Evolutionary conservation across 164 flowering plant species (phyloP).

Genomic region (Stephania yunnanensis): DNA sequence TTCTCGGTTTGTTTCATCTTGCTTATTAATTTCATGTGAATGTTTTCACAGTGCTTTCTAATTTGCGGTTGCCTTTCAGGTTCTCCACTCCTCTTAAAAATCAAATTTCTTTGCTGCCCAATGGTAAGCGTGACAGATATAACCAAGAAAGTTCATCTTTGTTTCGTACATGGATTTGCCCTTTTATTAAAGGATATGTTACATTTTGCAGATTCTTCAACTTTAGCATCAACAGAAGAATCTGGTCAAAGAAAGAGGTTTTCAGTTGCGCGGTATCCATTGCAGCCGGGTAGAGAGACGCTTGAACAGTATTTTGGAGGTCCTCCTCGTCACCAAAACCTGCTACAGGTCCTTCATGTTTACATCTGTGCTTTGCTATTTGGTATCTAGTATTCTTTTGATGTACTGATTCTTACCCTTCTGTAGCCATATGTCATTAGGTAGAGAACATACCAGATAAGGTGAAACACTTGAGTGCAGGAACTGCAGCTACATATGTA

Average conservation of each 20-base stretch:
- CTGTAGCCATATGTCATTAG: conserved; percentile 24
- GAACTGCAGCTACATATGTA: conserved; percentile 47
- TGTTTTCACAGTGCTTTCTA: conserved; percentile 2
- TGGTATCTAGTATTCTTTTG: conserved; percentile 7
- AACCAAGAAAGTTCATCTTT: neutral
- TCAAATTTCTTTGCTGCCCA: conserved; percentile 20
- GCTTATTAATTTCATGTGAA: neutral
- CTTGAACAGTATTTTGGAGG: conserved; percentile 58
- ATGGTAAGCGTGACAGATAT: conserved; percentile 37
- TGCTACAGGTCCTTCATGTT: conserved; percentile 31
- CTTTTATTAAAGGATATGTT: conserved; percentile 15
- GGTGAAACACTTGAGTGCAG: conserved; percentile 41
- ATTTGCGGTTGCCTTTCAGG: conserved; percentile 19
- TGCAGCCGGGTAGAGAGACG: conserved; percentile 39
- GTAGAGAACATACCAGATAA: conserved; percentile 35
- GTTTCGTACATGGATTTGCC: conserved; percentile 1
- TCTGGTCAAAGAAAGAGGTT: conserved; percentile 37
- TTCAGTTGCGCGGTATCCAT: conserved; percentile 51
- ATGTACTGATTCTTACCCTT: conserved; percentile 17
- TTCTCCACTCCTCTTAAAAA: conserved; percentile 55
- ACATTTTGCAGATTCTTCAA: conserved; percentile 36
- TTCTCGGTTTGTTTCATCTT: conserved; percentile 30
- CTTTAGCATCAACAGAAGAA: conserved; percentile 26
- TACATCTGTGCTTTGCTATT: neutral
- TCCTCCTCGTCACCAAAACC: conserved; percentile 32